Base-by-base conservation (phyloP, 2,329 filamentous ascomycete species). In the Onygenales sp. region DNA sequence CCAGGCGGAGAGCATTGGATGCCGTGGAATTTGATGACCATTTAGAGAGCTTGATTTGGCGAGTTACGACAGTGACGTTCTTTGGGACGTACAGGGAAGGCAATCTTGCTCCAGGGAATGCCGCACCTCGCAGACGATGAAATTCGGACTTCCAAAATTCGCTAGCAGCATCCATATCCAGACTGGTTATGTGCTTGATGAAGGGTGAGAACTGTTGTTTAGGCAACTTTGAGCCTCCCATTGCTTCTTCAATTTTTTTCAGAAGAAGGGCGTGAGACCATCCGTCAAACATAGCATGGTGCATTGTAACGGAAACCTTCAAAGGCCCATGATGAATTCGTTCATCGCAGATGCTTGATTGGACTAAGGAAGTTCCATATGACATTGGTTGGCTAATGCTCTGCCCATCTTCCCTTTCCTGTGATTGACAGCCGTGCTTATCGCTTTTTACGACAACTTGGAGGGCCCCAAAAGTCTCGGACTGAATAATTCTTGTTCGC, bases 281-380 rank as follows among this genome's bases (percentile, higher is more conserved):
- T 4, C 69, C 71, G 58, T 76, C 73, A 56, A 74, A 75, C 1
- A 74, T 58, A 4, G 70, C 67, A 54, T 75, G 72, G 56, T 75
- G 73, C 53, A 69, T 65, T 2, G 68, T 70, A 52, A 68, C 67
- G 13, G 69, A 60, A 11, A 74, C 62, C 45, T 3, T 34, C 17
- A 49, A 31, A 60, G 42, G 4, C 45, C 52, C 9, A 55, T 39
- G 1, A 43, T 49, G 13, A 32, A 31, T 14, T 36, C 42, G n/a
- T n/a, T 32, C 40, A 43, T 42, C 14, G 37, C 1, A 11, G 14
- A 40, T 11, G 6, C 14, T 11, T 11, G 34, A 51, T 27, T 43
- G 33, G 21, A 49, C 32, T 37, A 53, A 17, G 14, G 36, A 9
- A 52, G 50, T 42, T 51, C 61, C 60, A 59, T 11, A 59, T 14